These are phyloP conservation scores for Saccharomycopsis capsularis DNA, from an alignment of 805 yeast genomes.

Conservation along the genomic window DNA sequence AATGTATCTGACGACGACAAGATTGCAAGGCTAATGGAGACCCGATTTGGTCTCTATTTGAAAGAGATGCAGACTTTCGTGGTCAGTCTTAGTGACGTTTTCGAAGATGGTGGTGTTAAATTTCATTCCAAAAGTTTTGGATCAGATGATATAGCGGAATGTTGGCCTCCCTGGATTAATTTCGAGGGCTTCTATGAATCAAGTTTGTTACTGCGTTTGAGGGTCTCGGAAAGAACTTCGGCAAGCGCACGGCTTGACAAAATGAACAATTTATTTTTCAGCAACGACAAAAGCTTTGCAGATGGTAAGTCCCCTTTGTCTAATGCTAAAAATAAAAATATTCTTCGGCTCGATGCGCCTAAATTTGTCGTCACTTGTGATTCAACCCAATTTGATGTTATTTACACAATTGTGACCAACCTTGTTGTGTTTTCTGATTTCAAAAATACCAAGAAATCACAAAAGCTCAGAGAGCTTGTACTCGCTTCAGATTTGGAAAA, in stretches of 20 bases:
- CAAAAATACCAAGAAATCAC: slow-evolving; percentile 35
- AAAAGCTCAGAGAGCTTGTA: slow-evolving; percentile 42
- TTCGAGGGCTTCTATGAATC: slow-evolving; percentile 53
- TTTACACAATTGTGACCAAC: slow-evolving; percentile 44
- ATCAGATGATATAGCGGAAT: slow-evolving; percentile 24
- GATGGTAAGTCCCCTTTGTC: slow-evolving; percentile 21
- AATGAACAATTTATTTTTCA: slow-evolving; percentile 47
- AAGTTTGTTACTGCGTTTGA: slow-evolving; percentile 34
- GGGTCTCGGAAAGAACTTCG: slow-evolving; percentile 47
- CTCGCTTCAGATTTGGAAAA: slow-evolving; percentile 41
- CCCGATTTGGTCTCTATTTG: slow-evolving; percentile 48
- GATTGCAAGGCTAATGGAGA: slow-evolving; percentile 40
- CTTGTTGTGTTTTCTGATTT: slow-evolving; percentile 32
- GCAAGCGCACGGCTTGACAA: slow-evolving; percentile 41
- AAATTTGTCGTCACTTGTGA: slow-evolving; percentile 47
- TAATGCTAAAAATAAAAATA: slow-evolving; percentile 25
- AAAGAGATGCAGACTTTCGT: slow-evolving; percentile 52
- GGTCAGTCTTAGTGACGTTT: slow-evolving; percentile 35
- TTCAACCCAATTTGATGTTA: slow-evolving; percentile 48
- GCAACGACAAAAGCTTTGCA: slow-evolving; percentile 9
- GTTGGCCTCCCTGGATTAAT: slow-evolving; percentile 68
- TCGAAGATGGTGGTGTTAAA: slow-evolving; percentile 29
- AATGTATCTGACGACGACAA: slow-evolving; percentile 31
- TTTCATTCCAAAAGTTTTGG: slow-evolving; percentile 28
- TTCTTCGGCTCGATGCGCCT: slow-evolving; percentile 34